Conservation (phyloP, 768 basidiomycete species). For the Russula compacta region DNA sequence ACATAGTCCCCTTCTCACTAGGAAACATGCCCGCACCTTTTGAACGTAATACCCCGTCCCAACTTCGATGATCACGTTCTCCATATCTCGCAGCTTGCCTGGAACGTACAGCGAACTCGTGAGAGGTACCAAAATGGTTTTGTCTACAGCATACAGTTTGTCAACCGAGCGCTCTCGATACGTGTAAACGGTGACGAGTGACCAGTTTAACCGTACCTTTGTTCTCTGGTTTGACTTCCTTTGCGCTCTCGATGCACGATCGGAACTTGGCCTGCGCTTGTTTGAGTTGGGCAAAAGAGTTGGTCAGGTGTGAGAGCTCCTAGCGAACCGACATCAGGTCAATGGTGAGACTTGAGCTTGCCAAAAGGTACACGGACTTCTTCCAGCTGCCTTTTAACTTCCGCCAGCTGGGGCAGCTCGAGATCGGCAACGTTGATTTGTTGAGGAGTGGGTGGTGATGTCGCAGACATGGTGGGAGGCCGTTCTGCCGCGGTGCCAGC, state of each 20-base stretch:
- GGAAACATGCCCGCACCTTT: conserved; percentile 49
- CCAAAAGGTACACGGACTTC: conserved; percentile 47
- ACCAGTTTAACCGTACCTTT: conserved; percentile 31
- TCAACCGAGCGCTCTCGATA: not conserved
- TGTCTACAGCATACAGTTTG: conserved; percentile 61
- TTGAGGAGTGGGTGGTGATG: conserved; percentile 33
- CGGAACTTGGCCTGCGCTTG: conserved; percentile 91
- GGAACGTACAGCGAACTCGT: conserved; percentile 95
- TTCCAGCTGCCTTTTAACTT: conserved; percentile 87
- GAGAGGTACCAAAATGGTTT: conserved; percentile 83
- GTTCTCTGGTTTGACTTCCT: conserved; percentile 64
- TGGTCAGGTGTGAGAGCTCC: conserved; percentile 90
- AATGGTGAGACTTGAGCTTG: not conserved
- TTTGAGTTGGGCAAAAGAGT: conserved; percentile 87
- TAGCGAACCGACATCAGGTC: conserved; percentile 27
- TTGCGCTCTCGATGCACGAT: conserved; percentile 72
- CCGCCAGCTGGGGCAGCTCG: conserved; percentile 75
- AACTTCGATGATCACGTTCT: conserved; percentile 88
- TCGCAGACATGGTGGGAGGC: not conserved
- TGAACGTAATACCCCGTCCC: conserved; percentile 96
- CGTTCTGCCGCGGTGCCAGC: not conserved
- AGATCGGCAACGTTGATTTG: conserved; percentile 77
- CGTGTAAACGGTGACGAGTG: not conserved
- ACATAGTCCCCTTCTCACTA: not conserved
- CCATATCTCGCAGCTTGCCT: conserved; percentile 72